Evolutionary conservation across 73 alveolate genomes (phyloP), one percentile per base, ranked within the genome.

Genomic region (Tetrahymena elliotti): DNA sequence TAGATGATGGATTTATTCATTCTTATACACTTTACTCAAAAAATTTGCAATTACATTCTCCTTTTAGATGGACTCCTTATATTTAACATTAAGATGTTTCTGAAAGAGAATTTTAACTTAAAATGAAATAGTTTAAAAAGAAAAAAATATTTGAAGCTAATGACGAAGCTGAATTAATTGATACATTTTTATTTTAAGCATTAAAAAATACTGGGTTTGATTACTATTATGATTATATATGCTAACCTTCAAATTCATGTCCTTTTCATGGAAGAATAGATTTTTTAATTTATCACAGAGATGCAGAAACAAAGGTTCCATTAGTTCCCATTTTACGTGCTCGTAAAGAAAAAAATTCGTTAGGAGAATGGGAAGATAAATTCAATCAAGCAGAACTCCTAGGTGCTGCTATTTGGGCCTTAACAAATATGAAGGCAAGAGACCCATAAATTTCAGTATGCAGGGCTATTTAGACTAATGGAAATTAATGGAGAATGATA

Each of bases 401-500:
- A 84, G 96, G 95, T 13, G 96, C 95, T 36, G 96, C 93, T 27
- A 37, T 94, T 15, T 94, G 96, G 96, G 95, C 96, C 27, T 53
- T 94, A 31, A 88, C 95, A 8, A 94, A 94, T 94, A 83, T 38
- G 84, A 68, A 68, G 33, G 53, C 93, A 18, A 39, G 83, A 47
- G 93, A 38, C 13, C 84, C 93, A n/a, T 40, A 83, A 52, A 27
- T 94, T 0, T 34, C 83, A 27, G 93, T 38, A 33, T 68, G 83
- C 12, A 84, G 95, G 20, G 92, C 93, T 35, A 18, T 94, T 52
- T 94, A 94, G 37, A 94, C 96, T 15, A 94, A 94, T 94, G 96
- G 96, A 27, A 94, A 94, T 94, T 93, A 94, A 52, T 94, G 96
- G 96, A 94, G 96, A 88, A 88, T 94, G 96, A 53, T 33, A 13